Evolutionary conservation across 2,329 filamentous ascomycete species (phyloP).

Genomic region (Dothideomycetidae sp.): DNA sequence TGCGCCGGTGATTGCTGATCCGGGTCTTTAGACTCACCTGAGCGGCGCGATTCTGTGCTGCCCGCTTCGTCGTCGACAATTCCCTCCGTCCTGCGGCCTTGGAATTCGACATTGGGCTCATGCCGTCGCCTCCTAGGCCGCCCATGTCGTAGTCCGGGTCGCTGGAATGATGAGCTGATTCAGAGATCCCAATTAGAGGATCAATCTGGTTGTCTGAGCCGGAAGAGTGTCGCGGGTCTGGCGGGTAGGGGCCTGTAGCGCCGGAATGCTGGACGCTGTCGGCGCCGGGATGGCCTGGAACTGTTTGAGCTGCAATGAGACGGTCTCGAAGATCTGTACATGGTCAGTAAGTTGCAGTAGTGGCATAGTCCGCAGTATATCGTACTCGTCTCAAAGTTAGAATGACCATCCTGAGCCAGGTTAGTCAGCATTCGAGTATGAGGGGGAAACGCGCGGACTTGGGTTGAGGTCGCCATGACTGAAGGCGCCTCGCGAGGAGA

Average conservation of each 20-base stretch:
- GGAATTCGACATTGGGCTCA: conserved; percentile 31
- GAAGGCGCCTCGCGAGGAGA: neutral
- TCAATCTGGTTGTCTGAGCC: conserved; percentile 19
- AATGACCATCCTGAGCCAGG: conserved; percentile 13
- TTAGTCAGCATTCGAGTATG: conserved; percentile 4
- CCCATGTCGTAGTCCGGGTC: conserved; percentile 39
- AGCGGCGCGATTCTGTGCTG: conserved; percentile 89
- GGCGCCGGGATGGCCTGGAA: conserved; percentile 25
- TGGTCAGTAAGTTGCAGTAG: conserved; percentile 6
- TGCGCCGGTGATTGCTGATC: neutral
- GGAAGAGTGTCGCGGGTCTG: conserved; percentile 26
- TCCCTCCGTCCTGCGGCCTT: conserved; percentile 69
- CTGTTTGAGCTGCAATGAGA: conserved; percentile 41
- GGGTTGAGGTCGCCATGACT: conserved; percentile 2
- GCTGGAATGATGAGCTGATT: conserved; percentile 8
- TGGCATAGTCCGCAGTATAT: conserved; percentile 14
- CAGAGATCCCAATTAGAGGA: conserved; percentile 11
- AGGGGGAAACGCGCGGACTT: conserved; percentile 1
- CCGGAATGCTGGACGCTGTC: conserved; percentile 23
- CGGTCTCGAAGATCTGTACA: conserved; percentile 47
- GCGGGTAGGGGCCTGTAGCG: conserved; percentile 25
- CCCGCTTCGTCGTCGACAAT: conserved; percentile 87
- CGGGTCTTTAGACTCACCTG: conserved; percentile 49
- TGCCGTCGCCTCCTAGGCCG: conserved; percentile 40
- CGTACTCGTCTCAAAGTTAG: conserved; percentile 30